Evolutionary conservation across 2,329 filamentous ascomycete species (phyloP).

Genomic region (Colletotrichum falcatum): DNA sequence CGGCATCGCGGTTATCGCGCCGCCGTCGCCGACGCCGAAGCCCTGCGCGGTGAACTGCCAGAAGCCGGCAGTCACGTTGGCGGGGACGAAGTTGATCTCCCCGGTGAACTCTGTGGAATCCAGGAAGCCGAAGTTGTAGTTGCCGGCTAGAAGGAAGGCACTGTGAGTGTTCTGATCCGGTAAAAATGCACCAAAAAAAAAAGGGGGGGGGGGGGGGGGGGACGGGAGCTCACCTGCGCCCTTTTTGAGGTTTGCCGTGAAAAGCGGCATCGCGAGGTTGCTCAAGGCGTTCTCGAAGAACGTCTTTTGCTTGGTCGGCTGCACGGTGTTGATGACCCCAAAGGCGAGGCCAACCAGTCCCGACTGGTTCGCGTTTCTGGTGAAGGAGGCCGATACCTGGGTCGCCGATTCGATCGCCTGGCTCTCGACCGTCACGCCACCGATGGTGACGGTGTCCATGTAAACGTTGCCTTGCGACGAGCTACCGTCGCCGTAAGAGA

Average conservation of each 20-base stretch:
- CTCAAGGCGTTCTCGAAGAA: conserved; percentile 54
- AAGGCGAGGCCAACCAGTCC: conserved; percentile 60
- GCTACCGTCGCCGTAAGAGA: conserved; percentile 59
- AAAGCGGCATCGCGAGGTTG: conserved; percentile 47
- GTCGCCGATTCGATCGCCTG: conserved; percentile 59
- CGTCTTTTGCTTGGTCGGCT: conserved; percentile 55
- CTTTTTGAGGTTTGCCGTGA: conserved; percentile 51
- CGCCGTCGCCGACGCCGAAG: conserved; percentile 61
- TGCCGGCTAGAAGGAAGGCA: conserved; percentile 44
- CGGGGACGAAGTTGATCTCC: conserved; percentile 65
- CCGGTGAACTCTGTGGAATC: conserved; percentile 69
- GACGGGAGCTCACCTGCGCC: conserved; percentile 47
- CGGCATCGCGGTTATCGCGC: conserved; percentile 34
- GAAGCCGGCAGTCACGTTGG: conserved; percentile 69
- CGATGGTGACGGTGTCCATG: conserved; percentile 56
- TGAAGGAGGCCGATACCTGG: conserved; percentile 55
- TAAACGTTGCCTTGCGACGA: conserved; percentile 57
- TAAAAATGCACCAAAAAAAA: conserved; percentile 9
- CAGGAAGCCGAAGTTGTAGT: conserved; percentile 59
- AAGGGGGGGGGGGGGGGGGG: neutral
- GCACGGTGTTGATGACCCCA: conserved; percentile 56
- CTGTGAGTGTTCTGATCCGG: neutral
- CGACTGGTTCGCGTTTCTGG: conserved; percentile 52
- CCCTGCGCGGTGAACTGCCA: conserved; percentile 71
- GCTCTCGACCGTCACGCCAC: conserved; percentile 52